A percentile compares a stretch with the other conserved stretches of the same genome.
phyloP scores from a whole-genome alignment of 2,329 filamentous ascomycete species.

The Atkinsonella texensis region DNA sequence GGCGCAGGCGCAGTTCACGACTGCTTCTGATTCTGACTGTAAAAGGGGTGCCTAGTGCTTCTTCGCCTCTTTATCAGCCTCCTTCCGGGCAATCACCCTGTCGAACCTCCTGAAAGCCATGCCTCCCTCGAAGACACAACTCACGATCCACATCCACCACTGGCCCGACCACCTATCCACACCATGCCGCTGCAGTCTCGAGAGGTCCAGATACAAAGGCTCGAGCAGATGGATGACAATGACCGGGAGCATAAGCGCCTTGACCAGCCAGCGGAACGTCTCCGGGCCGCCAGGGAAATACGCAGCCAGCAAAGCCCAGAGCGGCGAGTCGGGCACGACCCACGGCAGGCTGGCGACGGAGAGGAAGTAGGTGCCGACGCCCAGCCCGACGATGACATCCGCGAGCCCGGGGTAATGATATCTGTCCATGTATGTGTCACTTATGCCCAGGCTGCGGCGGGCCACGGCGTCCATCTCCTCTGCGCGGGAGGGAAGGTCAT shows the following conservation, averaged over 20 bases:
- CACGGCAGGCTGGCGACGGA: slow-evolving; percentile 35
- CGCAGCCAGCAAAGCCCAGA: slow-evolving; percentile 37
- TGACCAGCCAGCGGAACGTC: slow-evolving; percentile 47
- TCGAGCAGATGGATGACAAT: slow-evolving; percentile 55
- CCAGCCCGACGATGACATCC: slow-evolving; percentile 41
- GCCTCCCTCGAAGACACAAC: slow-evolving; percentile 42
- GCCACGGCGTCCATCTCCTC: slow-evolving; percentile 55
- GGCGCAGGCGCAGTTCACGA: no score
- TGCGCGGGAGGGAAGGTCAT: slow-evolving; percentile 56
- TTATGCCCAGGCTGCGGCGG: slow-evolving; percentile 46
- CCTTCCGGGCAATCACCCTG: slow-evolving; percentile 30
- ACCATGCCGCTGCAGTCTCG: slow-evolving; percentile 32
- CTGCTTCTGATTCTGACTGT: no score
- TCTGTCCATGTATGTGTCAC: slow-evolving; percentile 29
- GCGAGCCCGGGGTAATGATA: slow-evolving; percentile 30
- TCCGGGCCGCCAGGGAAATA: slow-evolving; percentile 45
- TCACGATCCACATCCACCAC: slow-evolving; percentile 44
- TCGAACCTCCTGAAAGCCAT: slow-evolving; percentile 40
- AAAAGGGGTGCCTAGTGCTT: no score
- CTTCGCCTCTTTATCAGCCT: slow-evolving; percentile 26
- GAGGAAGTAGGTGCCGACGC: slow-evolving; percentile 42
- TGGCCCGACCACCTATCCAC: slow-evolving; percentile 31
- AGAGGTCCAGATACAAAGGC: slow-evolving; percentile 36
- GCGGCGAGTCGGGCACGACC: slow-evolving; percentile 38
- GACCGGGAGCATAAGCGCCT: slow-evolving; percentile 45